Base-by-base conservation (phyloP, 2,329 filamentous ascomycete genomes). In the Epichloe festucae region DNA sequence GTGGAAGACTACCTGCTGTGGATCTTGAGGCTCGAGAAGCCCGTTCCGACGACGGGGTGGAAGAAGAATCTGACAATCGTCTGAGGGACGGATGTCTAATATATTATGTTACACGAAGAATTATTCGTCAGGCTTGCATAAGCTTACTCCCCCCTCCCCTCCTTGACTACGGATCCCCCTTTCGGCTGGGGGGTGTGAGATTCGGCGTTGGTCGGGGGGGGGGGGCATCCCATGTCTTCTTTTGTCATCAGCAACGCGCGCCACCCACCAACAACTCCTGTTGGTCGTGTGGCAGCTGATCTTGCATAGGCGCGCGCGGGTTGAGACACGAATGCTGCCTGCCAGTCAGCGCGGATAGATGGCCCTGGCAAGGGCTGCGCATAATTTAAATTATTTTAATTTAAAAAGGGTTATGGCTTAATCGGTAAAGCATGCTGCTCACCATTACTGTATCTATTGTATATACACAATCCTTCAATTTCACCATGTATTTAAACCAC, bases 1-100 rank as follows among this genome's bases (percentile, higher is more conserved):
- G 51, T 85, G 4, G 82, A 85, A 62, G 82, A 86, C 60, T 82
- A 76, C 63, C 77, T 85, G 58, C 65, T 85, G 38, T 82, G 75
- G 74, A 64, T 72, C 6, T 67, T 81, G 57, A 70, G 78, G 49
- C 75, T 85, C 31, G 77, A 84, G 60, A 85, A 85, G 66, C 81
- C 81, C 0, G 68, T 70, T 5, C 76, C 76, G 2, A 78, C 67
- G 4, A 70, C 67, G 1, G 67, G 66, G 17, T 57, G 55, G 45
- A 62, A 56, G 51, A 61, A 59, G 55, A 57, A 54, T 31, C 34
- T 57, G 46, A 44, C 46, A 6, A 50, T 54, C 12, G 50, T 52
- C 7, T 57, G 50, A 48, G 23, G 43, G n/a, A 47, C 21, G 36
- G 36, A 14, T 27, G 39, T 36, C 21, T 17, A 17, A 17, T 17